These are phyloP conservation scores for Fusarium floridanum DNA, from an alignment of 2,329 filamentous ascomycete species.

Conservation along the genomic window DNA sequence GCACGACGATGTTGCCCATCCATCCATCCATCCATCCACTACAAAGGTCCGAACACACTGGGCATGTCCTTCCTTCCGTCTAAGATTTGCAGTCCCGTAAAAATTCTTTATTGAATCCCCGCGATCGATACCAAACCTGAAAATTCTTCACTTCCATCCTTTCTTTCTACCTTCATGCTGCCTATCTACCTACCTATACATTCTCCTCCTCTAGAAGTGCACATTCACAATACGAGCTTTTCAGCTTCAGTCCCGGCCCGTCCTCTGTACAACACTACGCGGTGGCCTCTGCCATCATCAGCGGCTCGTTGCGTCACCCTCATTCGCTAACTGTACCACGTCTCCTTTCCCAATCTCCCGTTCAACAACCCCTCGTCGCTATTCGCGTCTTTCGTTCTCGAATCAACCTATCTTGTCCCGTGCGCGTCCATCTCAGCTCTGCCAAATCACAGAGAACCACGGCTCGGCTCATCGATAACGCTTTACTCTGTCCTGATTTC, in stretches of 20 bases:
- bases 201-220: neutral
- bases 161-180: neutral
- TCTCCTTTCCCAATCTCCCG: slow-evolving; percentile 6
- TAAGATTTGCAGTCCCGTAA: slow-evolving; percentile 10
- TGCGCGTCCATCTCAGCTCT: neutral
- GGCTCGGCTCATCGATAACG: neutral
- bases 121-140: neutral
- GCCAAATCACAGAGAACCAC: slow-evolving; percentile 2
- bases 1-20: slow-evolving; percentile 5
- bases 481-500: slow-evolving; percentile 12
- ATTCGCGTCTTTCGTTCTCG: neutral
- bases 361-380: neutral
- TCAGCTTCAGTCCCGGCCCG: slow-evolving; percentile 13
- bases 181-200: neutral
- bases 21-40: neutral
- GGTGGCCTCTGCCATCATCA: slow-evolving; percentile 12
- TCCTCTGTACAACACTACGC: slow-evolving; percentile 19
- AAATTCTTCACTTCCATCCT: neutral
- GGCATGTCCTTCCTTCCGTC: slow-evolving; percentile 3
- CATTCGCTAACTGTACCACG: slow-evolving; percentile 21
- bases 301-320: slow-evolving; percentile 21
- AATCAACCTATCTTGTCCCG: neutral
- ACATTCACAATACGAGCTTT: slow-evolving; percentile 3
- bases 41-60: slow-evolving; percentile 1
- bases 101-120: slow-evolving; percentile 2